Conservation (phyloP, 176 grass and related monocot species). For the Tuctoria greenei region DNA sequence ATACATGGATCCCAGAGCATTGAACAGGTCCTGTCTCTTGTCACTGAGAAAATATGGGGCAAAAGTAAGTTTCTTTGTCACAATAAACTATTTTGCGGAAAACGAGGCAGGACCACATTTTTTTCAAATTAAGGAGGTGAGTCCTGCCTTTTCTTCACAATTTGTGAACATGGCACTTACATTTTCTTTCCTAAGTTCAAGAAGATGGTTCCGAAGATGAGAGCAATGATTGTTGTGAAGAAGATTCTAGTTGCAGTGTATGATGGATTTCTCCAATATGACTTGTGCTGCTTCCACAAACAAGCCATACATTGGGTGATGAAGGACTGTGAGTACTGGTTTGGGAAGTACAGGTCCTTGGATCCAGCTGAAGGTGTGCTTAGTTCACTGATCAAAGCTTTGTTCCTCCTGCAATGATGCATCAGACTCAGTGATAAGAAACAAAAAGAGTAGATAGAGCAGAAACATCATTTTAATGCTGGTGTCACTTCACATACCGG, state of each 20-base stretch:
- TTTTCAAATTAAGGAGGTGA: not conserved
- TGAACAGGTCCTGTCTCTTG: conserved; percentile 64
- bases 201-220: conserved; percentile 92
- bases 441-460: not conserved
- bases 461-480: not conserved
- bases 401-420: conserved; percentile 71
- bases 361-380: conserved; percentile 69
- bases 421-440: conserved; percentile 21
- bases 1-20: conserved; percentile 89
- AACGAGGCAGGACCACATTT: not conserved
- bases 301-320: conserved; percentile 79
- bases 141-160: not conserved
- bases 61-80: conserved; percentile 32
- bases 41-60: conserved; percentile 42
- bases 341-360: conserved; percentile 69
- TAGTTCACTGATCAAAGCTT: conserved; percentile 73
- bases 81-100: not conserved
- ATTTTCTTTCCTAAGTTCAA: conserved; percentile 75
- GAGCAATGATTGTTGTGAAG: conserved; percentile 80
- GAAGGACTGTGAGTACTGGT: conserved; percentile 66
- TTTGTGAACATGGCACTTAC: conserved; percentile 45
- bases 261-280: conserved; percentile 93
- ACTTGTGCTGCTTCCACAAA: conserved; percentile 89
- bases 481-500: conserved; percentile 45
- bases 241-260: conserved; percentile 92